A percentile compares a stretch with the other conserved stretches of the same genome.
Evolutionary conservation across 1,284 basidiomycete genomes (phyloP).

Genomic region (Porodaedalea pini): DNA sequence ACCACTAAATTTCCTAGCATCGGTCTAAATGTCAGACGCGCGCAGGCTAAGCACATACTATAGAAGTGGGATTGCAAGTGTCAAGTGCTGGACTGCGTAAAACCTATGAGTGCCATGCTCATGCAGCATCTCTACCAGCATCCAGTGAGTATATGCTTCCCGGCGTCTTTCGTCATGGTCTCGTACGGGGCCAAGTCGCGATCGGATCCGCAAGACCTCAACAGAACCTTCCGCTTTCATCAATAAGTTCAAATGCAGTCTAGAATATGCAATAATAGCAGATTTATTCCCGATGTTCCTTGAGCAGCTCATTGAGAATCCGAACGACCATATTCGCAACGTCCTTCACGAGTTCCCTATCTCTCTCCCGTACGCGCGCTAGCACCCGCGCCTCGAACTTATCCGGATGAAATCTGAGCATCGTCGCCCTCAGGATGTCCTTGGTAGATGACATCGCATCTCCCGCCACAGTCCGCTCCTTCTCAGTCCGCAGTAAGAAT

Average conservation of each 20-base stretch:
- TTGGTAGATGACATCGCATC: slow-evolving; percentile 36
- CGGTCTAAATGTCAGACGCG: too few species aligned
- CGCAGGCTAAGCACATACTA: too few species aligned
- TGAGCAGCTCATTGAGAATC: slow-evolving; percentile 49
- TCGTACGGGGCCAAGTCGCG: too few species aligned
- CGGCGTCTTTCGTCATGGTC: too few species aligned
- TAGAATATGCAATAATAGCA: too few species aligned
- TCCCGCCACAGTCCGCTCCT: slow-evolving; percentile 11
- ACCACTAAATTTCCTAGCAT: too few species aligned
- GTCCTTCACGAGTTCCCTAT: slow-evolving; percentile 68
- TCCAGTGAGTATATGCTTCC: too few species aligned
- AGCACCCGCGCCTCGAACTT: slow-evolving; percentile 78
- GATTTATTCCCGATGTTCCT: slow-evolving; percentile 15
- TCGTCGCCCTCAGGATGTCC: slow-evolving; percentile 66
- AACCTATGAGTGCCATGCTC: too few species aligned
- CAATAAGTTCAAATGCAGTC: slow-evolving; percentile 7
- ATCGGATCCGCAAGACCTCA: too few species aligned
- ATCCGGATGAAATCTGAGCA: slow-evolving; percentile 82
- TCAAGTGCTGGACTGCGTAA: too few species aligned
- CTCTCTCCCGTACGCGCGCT: slow-evolving; percentile 50
- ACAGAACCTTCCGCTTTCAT: neutral
- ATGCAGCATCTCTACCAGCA: too few species aligned
- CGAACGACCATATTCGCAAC: slow-evolving; percentile 72
- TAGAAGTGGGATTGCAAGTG: too few species aligned
- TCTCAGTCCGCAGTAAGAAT: slow-evolving; percentile 50